Conservation (phyloP, 2,329 filamentous ascomycete species). For the Lachnellula cervina region DNA sequence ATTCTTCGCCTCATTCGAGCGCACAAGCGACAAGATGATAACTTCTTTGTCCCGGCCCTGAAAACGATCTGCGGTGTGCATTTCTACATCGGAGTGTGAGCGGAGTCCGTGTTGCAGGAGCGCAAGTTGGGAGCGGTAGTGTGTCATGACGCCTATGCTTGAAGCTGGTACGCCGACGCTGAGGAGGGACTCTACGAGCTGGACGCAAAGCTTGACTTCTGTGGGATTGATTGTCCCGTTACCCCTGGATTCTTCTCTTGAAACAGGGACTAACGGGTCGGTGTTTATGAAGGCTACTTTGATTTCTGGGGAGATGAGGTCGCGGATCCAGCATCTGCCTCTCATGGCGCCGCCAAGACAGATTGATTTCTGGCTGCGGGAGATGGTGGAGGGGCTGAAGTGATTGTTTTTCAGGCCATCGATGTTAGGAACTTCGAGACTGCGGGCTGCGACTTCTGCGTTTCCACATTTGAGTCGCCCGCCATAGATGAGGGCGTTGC, state of each 20-base stretch:
- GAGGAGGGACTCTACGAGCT: constrained; percentile 77
- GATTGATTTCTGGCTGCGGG: constrained; percentile 42
- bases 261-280: constrained; percentile 60
- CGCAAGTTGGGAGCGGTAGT: constrained; percentile 89
- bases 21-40: constrained; percentile 79
- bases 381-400: constrained; percentile 42
- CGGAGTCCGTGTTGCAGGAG: constrained; percentile 71
- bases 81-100: constrained; percentile 64
- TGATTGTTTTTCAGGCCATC: constrained; percentile 56
- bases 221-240: constrained; percentile 82
- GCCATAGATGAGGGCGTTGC: constrained; percentile 90
- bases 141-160: constrained; percentile 91
- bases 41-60: constrained; percentile 96
- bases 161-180: constrained; percentile 66
- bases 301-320: constrained; percentile 62
- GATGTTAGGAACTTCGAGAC: constrained; percentile 64
- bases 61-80: constrained; percentile 96
- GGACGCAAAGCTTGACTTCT: constrained; percentile 73
- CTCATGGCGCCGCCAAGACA: constrained; percentile 44
- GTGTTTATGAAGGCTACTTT: constrained; percentile 90
- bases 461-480: constrained; percentile 87
- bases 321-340: constrained; percentile 67
- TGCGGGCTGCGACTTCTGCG: constrained; percentile 63
- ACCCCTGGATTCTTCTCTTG: constrained; percentile 70
- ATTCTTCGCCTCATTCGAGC: constrained; percentile 73